phyloP scores from a whole-genome alignment of 148 eudicot genomes.

The Gaultheria prostrata region DNA sequence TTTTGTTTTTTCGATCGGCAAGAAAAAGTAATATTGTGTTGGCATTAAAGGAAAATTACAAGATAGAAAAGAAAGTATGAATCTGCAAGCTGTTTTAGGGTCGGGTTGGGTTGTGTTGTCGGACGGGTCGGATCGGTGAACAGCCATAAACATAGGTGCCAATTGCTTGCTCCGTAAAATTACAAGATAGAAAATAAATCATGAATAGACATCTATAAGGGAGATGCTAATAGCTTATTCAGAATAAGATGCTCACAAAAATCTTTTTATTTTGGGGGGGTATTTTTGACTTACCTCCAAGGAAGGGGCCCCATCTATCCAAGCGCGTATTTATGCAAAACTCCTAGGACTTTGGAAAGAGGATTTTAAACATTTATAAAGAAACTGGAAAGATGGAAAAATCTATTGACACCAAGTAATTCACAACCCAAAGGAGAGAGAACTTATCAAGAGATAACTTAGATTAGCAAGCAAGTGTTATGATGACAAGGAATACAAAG shows the following conservation, averaged over 20 bases:
- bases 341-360: background rate
- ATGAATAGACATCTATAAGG: constrained; percentile 3
- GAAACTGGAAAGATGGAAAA: background rate
- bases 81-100: too few species aligned
- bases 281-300: too few species aligned
- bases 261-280: background rate
- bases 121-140: too few species aligned
- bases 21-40: too few species aligned
- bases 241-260: background rate
- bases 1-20: background rate
- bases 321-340: background rate
- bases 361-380: background rate
- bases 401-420: background rate
- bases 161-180: background rate
- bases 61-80: too few species aligned
- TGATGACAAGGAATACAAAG: background rate
- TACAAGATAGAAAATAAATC: background rate
- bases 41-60: too few species aligned
- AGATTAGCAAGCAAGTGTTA: background rate
- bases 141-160: background rate
- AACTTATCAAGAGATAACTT: background rate
- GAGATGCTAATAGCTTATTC: background rate
- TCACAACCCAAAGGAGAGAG: background rate
- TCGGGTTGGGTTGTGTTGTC: too few species aligned
- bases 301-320: background rate